These are phyloP conservation scores for Isoetes engelmannii DNA, from an alignment of 83 land plant genomes.

Conservation along the genomic window DNA sequence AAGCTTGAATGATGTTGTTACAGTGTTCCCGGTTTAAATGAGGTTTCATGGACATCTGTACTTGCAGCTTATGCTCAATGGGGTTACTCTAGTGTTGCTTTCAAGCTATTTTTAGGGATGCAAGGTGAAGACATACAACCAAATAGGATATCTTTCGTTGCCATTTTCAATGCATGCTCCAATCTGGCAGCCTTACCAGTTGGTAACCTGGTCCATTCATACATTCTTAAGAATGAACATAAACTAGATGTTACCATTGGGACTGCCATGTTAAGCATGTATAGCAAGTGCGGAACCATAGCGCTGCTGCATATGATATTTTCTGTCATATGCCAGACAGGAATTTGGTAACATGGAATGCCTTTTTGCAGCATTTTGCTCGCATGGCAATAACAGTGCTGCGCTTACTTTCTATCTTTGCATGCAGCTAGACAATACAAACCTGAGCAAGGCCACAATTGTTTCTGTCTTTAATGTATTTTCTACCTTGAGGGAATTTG, in stretches of 20 bases:
- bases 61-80: no score
- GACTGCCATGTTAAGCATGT: background rate
- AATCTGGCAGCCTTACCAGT: background rate
- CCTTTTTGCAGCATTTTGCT: background rate
- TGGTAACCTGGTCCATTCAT: background rate
- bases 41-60: no score
- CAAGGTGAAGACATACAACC: background rate
- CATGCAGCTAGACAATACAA: background rate
- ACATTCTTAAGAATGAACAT: background rate
- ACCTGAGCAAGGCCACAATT: background rate
- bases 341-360: slow-evolving; percentile 2
- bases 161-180: background rate
- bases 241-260: background rate
- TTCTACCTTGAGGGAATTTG: background rate
- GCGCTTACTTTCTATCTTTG: background rate
- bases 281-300: background rate
- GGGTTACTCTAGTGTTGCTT: background rate
- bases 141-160: background rate
- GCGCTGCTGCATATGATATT: background rate
- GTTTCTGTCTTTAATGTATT: background rate
- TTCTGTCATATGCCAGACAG: slow-evolving; percentile 2
- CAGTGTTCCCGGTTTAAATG: no score
- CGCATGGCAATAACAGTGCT: background rate
- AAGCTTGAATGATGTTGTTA: background rate
- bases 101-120: background rate